These are phyloP conservation scores for Yamadazyma phyllophila DNA, from an alignment of 805 yeast genomes.

Conservation along the genomic window DNA sequence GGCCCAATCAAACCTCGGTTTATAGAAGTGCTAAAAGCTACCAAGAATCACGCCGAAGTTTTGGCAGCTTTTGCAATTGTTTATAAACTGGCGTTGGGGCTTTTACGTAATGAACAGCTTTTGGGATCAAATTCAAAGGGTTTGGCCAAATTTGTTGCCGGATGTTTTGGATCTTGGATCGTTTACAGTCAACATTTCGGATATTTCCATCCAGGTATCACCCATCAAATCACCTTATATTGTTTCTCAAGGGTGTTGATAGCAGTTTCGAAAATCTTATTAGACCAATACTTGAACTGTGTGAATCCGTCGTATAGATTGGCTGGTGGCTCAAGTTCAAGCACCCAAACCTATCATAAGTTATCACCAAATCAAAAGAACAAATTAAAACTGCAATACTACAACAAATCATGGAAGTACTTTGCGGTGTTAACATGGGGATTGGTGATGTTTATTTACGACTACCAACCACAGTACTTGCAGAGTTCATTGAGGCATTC, in stretches of 20 bases:
- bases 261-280: conserved; percentile 55
- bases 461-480: conserved; percentile 57
- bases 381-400: conserved; percentile 26
- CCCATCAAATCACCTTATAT: conserved; percentile 74
- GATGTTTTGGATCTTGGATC: conserved; percentile 41
- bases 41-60: conserved; percentile 54
- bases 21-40: conserved; percentile 47
- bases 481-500: conserved; percentile 65
- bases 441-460: conserved; percentile 66
- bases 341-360: conserved; percentile 15
- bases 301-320: conserved; percentile 27
- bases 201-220: conserved; percentile 47
- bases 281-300: conserved; percentile 36
- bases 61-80: conserved; percentile 56
- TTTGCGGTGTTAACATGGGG: conserved; percentile 73
- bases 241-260: conserved; percentile 66
- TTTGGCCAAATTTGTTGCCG: conserved; percentile 36
- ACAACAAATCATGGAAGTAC: conserved; percentile 50
- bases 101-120: conserved; percentile 30
- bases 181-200: conserved; percentile 45
- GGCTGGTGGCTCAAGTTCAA: conserved; percentile 2
- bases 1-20: conserved; percentile 50
- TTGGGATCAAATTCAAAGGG: conserved; percentile 30
- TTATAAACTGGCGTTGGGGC: conserved; percentile 41
- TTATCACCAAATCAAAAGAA: conserved; percentile 32